Evolutionary conservation across 2,329 filamentous ascomycete species (phyloP).

Genomic region (Aureobasidium uvarum): DNA sequence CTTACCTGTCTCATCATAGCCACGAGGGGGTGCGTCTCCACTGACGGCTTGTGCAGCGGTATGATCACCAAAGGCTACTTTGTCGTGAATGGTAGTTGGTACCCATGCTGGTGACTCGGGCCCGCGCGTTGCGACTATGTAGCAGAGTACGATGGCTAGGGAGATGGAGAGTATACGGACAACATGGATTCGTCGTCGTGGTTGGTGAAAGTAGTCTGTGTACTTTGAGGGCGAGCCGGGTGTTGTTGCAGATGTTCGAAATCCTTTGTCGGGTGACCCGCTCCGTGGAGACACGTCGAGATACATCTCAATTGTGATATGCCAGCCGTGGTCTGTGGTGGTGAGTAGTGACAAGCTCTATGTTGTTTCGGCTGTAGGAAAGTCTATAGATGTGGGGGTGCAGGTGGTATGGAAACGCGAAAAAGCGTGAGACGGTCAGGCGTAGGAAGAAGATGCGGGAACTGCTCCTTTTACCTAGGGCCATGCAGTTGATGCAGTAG

Average conservation of each 20-base stretch:
- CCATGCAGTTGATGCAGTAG: constrained; percentile 10
- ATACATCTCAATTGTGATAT: not conserved
- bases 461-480: constrained; percentile 1
- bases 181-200: constrained; percentile 20
- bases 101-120: constrained; percentile 12
- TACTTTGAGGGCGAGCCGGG: constrained; percentile 13
- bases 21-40: not conserved
- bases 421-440: no score
- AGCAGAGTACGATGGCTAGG: constrained; percentile 16
- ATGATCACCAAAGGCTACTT: not conserved
- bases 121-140: constrained; percentile 10
- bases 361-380: not conserved
- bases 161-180: constrained; percentile 19
- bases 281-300: not conserved
- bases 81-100: constrained; percentile 7
- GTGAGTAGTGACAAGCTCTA: not conserved
- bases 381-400: not conserved
- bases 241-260: constrained; percentile 1
- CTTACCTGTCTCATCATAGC: not conserved
- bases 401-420: not conserved
- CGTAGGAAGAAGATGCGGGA: not conserved
- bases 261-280: not conserved
- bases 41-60: not conserved
- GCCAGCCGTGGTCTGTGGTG: not conserved
- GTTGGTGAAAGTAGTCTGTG: not conserved